Evolutionary conservation across 208 protist genomes (phyloP).

Genomic region (Trypanosoma boissoni): DNA sequence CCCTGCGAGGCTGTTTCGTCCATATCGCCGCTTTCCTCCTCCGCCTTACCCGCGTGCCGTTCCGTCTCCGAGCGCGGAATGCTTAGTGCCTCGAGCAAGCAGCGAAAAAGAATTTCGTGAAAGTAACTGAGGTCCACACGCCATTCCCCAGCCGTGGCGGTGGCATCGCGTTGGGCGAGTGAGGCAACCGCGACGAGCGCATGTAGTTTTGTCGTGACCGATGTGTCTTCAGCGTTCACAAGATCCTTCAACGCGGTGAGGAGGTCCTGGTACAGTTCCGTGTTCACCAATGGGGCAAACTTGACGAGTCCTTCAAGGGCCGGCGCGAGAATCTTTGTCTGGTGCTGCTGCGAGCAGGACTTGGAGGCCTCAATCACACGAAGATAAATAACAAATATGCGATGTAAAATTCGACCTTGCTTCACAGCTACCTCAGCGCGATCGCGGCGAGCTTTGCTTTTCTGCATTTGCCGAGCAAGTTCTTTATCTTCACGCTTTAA

Average conservation of each 20-base stretch:
- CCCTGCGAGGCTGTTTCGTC: conserved; percentile 80
- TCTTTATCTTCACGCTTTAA: conserved; percentile 92
- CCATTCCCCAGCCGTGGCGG: conserved; percentile 75
- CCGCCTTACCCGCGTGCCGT: conserved; percentile 28
- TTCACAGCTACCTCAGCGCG: conserved; percentile 83
- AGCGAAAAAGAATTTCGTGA: conserved; percentile 88
- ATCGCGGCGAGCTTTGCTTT: conserved; percentile 86
- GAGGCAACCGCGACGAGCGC: conserved; percentile 87
- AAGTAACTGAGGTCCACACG: conserved; percentile 92
- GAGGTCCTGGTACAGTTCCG: conserved; percentile 88
- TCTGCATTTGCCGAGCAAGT: conserved; percentile 88
- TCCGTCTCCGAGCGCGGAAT: conserved; percentile 52
- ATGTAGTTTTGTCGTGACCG: conserved; percentile 86
- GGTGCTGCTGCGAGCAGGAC: conserved; percentile 76
- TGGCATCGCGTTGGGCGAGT: conserved; percentile 84
- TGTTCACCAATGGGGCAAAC: conserved; percentile 89
- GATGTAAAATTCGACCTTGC: conserved; percentile 86
- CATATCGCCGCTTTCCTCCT: conserved; percentile 37
- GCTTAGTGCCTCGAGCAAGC: conserved; percentile 72
- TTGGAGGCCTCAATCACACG: conserved; percentile 86
- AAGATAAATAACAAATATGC: conserved; percentile 91
- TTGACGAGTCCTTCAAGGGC: conserved; percentile 88
- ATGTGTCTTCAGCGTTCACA: conserved; percentile 71
- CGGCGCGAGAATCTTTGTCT: conserved; percentile 87
- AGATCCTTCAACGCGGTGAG: conserved; percentile 87